Evolutionary conservation across 441 rosid species (phyloP).

Genomic region (Gossypium gossypioides): DNA sequence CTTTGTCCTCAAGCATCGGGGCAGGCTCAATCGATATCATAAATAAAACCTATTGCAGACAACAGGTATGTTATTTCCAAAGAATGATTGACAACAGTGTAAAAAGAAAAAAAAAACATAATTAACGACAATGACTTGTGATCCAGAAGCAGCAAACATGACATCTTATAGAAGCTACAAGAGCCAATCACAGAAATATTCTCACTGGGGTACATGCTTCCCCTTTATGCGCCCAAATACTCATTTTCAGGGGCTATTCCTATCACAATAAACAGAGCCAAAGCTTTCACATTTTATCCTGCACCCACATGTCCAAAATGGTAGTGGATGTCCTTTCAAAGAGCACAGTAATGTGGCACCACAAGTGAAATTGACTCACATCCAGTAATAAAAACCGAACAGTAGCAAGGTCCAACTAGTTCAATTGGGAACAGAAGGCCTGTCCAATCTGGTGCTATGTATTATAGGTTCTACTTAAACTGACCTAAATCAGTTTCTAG

Average conservation of each 20-base stretch:
- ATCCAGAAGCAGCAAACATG: background rate
- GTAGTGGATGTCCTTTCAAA: background rate
- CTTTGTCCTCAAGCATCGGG: conserved; percentile 99
- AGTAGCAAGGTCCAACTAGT: background rate
- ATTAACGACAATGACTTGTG: background rate
- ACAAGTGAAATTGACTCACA: background rate
- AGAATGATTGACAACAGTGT: background rate
- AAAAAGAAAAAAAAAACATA: background rate
- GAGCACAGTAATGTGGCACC: background rate
- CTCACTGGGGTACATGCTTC: background rate
- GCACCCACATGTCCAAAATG: background rate
- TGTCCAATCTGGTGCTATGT: background rate
- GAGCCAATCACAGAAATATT: background rate
- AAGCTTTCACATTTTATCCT: background rate
- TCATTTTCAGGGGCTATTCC: background rate
- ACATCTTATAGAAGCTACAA: background rate
- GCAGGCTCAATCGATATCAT: conserved; percentile 98
- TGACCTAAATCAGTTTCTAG: no score
- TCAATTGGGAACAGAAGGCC: background rate
- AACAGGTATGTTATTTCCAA: conserved; percentile 20
- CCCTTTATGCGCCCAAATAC: background rate
- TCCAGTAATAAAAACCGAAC: background rate
- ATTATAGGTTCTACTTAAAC: background rate
- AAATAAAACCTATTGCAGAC: conserved; percentile 69
- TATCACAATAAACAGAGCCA: background rate